Percentiles rank a stretch among this genome's conserved stretches.
Evolutionary conservation across 2,329 filamentous ascomycete species (phyloP).

Genomic region (Fusarium buxicola): DNA sequence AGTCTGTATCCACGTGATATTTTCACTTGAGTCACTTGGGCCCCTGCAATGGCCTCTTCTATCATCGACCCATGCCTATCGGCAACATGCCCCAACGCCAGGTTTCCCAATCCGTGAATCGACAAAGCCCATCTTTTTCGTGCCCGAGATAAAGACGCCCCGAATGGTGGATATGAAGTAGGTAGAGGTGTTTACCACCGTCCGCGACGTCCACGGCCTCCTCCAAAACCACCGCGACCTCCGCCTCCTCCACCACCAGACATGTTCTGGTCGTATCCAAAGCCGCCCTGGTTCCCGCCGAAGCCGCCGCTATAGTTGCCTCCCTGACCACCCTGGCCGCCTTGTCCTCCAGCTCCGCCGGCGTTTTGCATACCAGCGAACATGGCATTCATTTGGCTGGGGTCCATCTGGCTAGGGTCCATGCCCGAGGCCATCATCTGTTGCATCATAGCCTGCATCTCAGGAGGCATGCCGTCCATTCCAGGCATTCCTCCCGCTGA

Average conservation of each 20-base stretch:
- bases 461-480: conserved; percentile 73
- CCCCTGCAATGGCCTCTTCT: conserved; percentile 33
- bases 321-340: conserved; percentile 61
- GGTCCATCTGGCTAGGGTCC: conserved; percentile 75
- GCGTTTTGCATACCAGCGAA: conserved; percentile 67
- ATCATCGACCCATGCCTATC: conserved; percentile 39
- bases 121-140: conserved; percentile 27
- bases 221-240: conserved; percentile 50
- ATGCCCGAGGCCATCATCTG: conserved; percentile 75
- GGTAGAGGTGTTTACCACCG: conserved; percentile 31
- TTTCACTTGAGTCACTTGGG: conserved; percentile 14
- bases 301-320: conserved; percentile 66
- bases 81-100: conserved; percentile 44
- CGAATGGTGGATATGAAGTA: not conserved
- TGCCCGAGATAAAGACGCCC: not conserved
- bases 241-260: conserved; percentile 52
- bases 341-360: conserved; percentile 54
- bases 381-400: conserved; percentile 68
- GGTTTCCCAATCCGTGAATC: conserved; percentile 40
- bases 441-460: conserved; percentile 77
- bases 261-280: conserved; percentile 63
- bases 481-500: conserved; percentile 60
- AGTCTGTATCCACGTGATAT: conserved; percentile 8
- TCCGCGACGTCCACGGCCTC: conserved; percentile 44
- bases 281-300: conserved; percentile 64